Conservation (phyloP, 1,284 basidiomycete species). For the Heterobasidion parviporum region DNA sequence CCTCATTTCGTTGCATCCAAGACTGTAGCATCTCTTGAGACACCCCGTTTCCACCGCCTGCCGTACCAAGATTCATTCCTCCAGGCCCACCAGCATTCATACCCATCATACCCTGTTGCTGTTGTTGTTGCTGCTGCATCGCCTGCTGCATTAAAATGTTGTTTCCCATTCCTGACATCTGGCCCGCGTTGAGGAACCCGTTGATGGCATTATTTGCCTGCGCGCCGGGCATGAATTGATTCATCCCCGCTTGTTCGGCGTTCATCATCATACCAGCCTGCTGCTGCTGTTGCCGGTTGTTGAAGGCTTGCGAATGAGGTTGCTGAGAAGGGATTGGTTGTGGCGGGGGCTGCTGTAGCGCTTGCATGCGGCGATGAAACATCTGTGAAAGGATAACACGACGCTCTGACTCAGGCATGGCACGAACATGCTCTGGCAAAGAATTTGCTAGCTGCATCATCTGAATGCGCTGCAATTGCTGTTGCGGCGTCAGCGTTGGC, state of each 20-base stretch:
- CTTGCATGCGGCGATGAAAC: constrained; percentile 7
- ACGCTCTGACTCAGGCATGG: constrained; percentile 6
- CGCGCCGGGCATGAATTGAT: neutral
- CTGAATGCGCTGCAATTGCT: neutral
- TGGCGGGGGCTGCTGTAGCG: constrained; percentile 6
- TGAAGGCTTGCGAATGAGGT: neutral
- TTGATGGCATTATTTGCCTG: neutral
- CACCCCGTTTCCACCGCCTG: constrained; percentile 15
- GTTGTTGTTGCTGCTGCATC: constrained; percentile 9
- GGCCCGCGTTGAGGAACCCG: neutral
- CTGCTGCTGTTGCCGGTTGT: constrained; percentile 4
- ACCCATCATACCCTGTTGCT: constrained; percentile 6
- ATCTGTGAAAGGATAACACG: constrained; percentile 7
- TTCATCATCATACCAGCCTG: neutral
- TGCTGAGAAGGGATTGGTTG: constrained; percentile 1
- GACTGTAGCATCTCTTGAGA: constrained; percentile 53
- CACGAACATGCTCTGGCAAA: constrained; percentile 2
- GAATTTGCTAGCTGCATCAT: constrained; percentile 5
- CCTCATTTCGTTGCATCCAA: constrained; percentile 47
- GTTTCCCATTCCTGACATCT: constrained; percentile 3
- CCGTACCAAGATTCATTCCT: neutral
- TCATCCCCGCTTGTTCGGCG: neutral
- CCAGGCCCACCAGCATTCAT: constrained; percentile 10
- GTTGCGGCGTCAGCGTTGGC: constrained; percentile 16
- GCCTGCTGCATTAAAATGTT: constrained; percentile 7